phyloP scores from a whole-genome alignment of 2,329 filamentous ascomycete genomes.

The Neofusicoccum sp. region DNA sequence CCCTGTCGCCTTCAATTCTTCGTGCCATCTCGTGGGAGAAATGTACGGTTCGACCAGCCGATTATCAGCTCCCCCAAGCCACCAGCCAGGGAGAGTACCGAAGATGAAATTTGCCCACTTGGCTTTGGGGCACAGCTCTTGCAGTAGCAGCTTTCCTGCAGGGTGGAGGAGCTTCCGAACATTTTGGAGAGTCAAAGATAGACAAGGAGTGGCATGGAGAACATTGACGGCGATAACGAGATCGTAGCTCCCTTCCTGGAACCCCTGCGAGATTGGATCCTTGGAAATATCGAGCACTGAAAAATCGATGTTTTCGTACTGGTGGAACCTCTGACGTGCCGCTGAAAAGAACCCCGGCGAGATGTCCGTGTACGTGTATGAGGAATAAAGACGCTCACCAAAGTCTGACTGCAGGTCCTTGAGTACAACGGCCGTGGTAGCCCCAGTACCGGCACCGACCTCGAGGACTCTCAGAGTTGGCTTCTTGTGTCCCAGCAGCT shows the following conservation, averaged over 20 bases:
- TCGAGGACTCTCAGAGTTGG: conserved; percentile 18
- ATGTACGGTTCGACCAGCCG: conserved; percentile 26
- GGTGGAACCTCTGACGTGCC: conserved; percentile 14
- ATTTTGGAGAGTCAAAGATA: conserved; percentile 25
- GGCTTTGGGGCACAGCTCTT: conserved; percentile 35
- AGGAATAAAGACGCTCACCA: background rate
- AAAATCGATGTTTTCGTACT: conserved; percentile 13
- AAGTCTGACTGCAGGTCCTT: conserved; percentile 2
- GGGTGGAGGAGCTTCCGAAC: conserved; percentile 32
- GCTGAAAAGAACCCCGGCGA: conserved; percentile 17
- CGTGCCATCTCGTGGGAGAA: conserved; percentile 29
- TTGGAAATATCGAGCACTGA: conserved; percentile 18
- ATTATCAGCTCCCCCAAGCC: conserved; percentile 32
- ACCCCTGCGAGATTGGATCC: conserved; percentile 19
- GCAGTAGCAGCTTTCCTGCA: conserved; percentile 47
- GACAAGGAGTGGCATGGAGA: conserved; percentile 21
- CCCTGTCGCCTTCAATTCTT: conserved; percentile 29
- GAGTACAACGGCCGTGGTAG: conserved; percentile 15
- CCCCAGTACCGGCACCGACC: conserved; percentile 22
- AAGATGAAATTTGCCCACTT: conserved; percentile 30
- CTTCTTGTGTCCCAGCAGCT: background rate
- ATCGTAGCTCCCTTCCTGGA: conserved; percentile 20
- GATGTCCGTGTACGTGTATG: conserved; percentile 24
- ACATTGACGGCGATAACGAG: conserved; percentile 23
- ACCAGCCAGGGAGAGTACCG: conserved; percentile 36